phyloP scores from a whole-genome alignment of 108 stramenopile species.

The Conticribra guillardii region DNA sequence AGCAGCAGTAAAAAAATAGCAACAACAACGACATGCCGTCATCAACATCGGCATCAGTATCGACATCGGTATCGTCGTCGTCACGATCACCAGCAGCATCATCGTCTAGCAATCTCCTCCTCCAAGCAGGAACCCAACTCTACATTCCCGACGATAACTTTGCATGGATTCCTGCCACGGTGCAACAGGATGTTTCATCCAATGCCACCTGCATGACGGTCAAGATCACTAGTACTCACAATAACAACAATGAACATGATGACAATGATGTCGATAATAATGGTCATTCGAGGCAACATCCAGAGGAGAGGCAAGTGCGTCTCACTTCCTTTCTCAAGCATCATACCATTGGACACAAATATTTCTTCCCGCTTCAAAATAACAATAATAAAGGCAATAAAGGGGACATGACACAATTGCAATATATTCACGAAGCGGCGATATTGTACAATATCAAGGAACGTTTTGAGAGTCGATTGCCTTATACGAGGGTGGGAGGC shows the following conservation, averaged over 20 bases:
- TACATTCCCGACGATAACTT: neutral
- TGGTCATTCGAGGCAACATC: neutral
- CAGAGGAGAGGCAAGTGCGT: neutral
- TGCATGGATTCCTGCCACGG: neutral
- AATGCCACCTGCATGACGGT: neutral
- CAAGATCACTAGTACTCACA: neutral
- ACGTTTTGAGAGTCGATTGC: conserved; percentile 63
- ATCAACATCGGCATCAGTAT: no score
- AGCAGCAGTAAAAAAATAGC: no score
- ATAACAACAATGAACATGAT: no score
- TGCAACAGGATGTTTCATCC: neutral
- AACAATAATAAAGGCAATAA: neutral
- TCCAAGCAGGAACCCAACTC: neutral
- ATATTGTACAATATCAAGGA: conserved; percentile 46
- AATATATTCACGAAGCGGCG: neutral
- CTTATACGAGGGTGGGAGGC: conserved; percentile 91
- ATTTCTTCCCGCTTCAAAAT: neutral
- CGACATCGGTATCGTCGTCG: no score
- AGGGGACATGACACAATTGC: neutral
- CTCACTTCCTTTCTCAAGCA: neutral
- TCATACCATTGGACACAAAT: neutral
- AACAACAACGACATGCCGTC: no score
- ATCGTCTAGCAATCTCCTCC: neutral
- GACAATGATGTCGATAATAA: no score
- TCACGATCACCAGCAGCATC: no score